Conservation (phyloP, 2,329 filamentous ascomycete species). For the Cadophora luteo-olivacea region DNA sequence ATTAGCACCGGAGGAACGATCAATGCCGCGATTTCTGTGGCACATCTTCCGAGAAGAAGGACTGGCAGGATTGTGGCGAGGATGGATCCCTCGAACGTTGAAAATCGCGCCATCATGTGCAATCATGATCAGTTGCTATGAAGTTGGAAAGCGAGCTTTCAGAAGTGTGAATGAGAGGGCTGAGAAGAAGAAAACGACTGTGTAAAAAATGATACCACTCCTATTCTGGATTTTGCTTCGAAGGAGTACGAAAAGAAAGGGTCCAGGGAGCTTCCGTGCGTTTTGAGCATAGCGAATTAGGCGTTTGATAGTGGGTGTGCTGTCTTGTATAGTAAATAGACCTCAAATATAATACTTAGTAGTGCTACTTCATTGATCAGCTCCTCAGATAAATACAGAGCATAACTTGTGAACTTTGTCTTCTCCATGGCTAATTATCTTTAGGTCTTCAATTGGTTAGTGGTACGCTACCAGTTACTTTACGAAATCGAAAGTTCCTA, state of each 20-base stretch:
- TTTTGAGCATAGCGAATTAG: slow-evolving; percentile 38
- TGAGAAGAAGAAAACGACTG: slow-evolving; percentile 36
- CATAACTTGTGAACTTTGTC: no score
- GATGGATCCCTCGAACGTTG: slow-evolving; percentile 88
- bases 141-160: slow-evolving; percentile 91
- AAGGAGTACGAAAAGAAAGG: slow-evolving; percentile 25
- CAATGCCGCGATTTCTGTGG: slow-evolving; percentile 83
- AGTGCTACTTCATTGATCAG: background rate
- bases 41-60: slow-evolving; percentile 93
- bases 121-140: slow-evolving; percentile 99
- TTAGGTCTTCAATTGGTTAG: no score
- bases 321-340: slow-evolving; percentile 25
- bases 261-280: slow-evolving; percentile 20
- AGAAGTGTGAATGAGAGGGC: slow-evolving; percentile 70
- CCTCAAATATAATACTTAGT: slow-evolving; percentile 15
- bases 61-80: slow-evolving; percentile 79
- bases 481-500: background rate
- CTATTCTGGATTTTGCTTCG: slow-evolving; percentile 21
- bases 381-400: background rate
- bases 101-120: slow-evolving; percentile 97
- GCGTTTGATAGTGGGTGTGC: slow-evolving; percentile 26
- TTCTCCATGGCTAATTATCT: no score
- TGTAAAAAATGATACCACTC: slow-evolving; percentile 33
- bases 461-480: background rate
- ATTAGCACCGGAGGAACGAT: slow-evolving; percentile 71